A percentile compares a stretch with the other conserved stretches of the same genome.
These are phyloP conservation scores for Stagonosporopsis tanaceti DNA, from an alignment of 2,329 filamentous ascomycete genomes.

Conservation along the genomic window DNA sequence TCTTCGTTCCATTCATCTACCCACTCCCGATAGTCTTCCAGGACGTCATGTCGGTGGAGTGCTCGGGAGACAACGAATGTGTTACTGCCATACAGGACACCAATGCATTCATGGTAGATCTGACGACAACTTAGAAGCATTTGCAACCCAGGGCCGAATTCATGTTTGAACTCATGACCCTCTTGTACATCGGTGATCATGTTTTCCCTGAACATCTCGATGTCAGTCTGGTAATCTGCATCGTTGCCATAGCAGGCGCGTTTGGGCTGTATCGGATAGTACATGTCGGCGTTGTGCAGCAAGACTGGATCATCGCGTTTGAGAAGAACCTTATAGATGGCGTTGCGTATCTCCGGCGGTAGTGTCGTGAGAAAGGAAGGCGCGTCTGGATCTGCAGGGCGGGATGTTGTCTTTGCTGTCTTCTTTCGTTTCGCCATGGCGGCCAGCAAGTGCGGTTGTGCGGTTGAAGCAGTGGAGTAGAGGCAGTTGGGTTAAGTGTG, in stretches of 20 bases:
- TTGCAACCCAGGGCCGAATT: not conserved
- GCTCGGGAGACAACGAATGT: not conserved
- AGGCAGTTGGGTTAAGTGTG: not conserved
- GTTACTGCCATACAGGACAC: not conserved
- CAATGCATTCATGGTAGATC: not conserved
- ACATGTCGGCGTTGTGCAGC: not conserved
- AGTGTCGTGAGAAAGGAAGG: not conserved
- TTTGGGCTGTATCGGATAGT: not conserved
- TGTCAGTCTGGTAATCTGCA: not conserved
- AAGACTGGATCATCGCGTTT: not conserved
- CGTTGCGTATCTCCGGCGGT: not conserved
- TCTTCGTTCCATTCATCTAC: not conserved
- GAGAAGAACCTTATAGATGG: not conserved
- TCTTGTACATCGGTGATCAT: not conserved
- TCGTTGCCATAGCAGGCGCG: not conserved
- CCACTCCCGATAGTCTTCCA: not conserved
- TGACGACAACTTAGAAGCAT: not conserved
- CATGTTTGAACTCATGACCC: not conserved
- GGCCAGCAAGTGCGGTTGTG: not conserved
- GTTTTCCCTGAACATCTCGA: not conserved
- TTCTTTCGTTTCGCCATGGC: not conserved
- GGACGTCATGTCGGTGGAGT: not conserved
- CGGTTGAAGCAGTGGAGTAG: not conserved
- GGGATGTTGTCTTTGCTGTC: not conserved
- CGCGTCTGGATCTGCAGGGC: not conserved